Percentiles rank a stretch among this genome's conserved stretches.
These are phyloP conservation scores for Cardiospermum halicacabum DNA, from an alignment of 345 rosid genomes.

Conservation along the genomic window DNA sequence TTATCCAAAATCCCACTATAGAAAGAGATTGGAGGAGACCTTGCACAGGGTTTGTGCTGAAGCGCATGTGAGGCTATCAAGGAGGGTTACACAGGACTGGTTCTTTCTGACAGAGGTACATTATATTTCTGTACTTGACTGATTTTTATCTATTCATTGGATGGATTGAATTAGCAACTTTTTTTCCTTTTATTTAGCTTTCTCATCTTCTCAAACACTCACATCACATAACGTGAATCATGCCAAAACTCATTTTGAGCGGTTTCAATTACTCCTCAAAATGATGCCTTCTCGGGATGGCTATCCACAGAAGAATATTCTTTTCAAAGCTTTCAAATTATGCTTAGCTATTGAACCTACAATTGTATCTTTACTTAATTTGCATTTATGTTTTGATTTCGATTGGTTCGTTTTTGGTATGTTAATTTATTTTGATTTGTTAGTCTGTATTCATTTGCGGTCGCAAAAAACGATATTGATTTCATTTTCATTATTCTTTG, in stretches of 20 bases:
- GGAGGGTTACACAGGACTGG: conserved; percentile 77
- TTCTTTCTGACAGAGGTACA: too few relatives aligned
- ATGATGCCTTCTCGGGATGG: conserved; percentile 79
- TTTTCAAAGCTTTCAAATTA: conserved; percentile 29
- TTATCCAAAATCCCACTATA: conserved; percentile 64
- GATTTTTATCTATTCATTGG: too few relatives aligned
- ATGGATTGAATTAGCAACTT: too few relatives aligned
- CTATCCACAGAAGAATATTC: conserved; percentile 75
- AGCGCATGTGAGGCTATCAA: conserved; percentile 79
- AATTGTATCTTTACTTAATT: too few relatives aligned
- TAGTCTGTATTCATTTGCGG: too few relatives aligned
- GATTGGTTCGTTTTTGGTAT: neutral
- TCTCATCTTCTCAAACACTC: conserved; percentile 84
- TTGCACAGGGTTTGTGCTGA: conserved; percentile 85
- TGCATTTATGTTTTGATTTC: too few relatives aligned
- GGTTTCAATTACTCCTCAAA: conserved; percentile 65
- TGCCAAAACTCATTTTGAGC: conserved; percentile 91
- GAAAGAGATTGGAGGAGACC: conserved; percentile 89
- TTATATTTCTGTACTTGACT: too few relatives aligned
- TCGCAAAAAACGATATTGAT: too few relatives aligned
- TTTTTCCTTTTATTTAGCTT: too few relatives aligned
- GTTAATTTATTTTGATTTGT: too few relatives aligned
- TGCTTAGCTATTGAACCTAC: neutral
- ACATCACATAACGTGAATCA: conserved; percentile 73
- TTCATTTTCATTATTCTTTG: too few relatives aligned